These are phyloP conservation scores for Populus hybrid DNA, from an alignment of 441 rosid species.

Conservation along the genomic window DNA sequence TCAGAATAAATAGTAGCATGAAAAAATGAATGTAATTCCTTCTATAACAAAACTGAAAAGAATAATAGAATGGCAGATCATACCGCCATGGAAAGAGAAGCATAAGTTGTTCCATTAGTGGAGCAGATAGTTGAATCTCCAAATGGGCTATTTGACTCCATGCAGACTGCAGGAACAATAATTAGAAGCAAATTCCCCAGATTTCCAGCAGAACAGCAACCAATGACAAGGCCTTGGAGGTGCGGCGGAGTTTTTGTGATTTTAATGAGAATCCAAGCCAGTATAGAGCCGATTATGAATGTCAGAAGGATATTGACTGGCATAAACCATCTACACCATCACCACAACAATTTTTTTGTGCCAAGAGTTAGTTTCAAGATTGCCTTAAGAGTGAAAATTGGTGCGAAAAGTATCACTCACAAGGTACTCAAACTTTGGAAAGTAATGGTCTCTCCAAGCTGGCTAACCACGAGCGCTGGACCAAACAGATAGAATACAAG, in stretches of 20 bases:
- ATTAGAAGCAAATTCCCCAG: constrained; percentile 38
- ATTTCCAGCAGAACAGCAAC: constrained; percentile 47
- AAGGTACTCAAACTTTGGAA: neutral
- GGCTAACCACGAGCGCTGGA: constrained; percentile 5
- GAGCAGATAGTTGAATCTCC: constrained; percentile 28
- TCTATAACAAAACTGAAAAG: neutral
- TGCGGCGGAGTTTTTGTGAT: constrained; percentile 27
- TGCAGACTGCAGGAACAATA: constrained; percentile 35
- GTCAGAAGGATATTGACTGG: constrained; percentile 41
- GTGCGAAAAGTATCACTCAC: neutral
- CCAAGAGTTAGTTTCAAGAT: neutral
- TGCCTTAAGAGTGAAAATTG: neutral
- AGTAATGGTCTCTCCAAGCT: constrained; percentile 2
- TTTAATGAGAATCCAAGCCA: constrained; percentile 38
- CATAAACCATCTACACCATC: constrained; percentile 25
- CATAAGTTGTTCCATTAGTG: constrained; percentile 30
- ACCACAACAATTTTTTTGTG: neutral
- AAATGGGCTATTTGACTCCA: constrained; percentile 34
- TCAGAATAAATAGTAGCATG: neutral
- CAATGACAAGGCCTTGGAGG: constrained; percentile 38
- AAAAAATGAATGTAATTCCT: neutral
- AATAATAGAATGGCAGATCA: neutral
- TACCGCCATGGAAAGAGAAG: constrained; percentile 48
- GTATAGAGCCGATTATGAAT: constrained; percentile 34
- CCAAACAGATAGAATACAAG: neutral